phyloP scores from a whole-genome alignment of 73 alveolate species.

The Paramecium pentaurelia region DNA sequence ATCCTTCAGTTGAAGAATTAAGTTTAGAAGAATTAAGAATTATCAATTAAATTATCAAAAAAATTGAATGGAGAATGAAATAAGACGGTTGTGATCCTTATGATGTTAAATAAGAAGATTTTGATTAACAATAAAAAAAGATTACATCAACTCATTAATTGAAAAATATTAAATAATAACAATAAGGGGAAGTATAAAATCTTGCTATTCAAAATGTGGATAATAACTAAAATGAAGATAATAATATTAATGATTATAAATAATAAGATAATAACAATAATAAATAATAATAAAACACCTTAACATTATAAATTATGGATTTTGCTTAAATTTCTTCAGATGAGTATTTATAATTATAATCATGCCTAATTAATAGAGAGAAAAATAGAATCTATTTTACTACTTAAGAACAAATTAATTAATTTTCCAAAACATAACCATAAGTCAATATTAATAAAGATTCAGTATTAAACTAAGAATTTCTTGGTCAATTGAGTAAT shows the following conservation, averaged over 20 bases:
- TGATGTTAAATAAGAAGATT: neutral
- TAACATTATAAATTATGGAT: neutral
- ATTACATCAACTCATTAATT: neutral
- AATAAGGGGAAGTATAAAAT: neutral
- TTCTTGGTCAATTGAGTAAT: neutral
- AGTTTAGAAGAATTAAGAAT: neutral
- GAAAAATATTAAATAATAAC: neutral
- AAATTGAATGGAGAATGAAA: slow-evolving; percentile 37
- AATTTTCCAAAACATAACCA: neutral
- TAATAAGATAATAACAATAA: neutral
- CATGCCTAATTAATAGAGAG: slow-evolving; percentile 3
- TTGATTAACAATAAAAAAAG: neutral
- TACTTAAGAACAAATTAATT: neutral
- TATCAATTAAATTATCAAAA: neutral
- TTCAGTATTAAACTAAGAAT: neutral
- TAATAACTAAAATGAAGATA: neutral
- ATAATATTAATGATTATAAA: neutral
- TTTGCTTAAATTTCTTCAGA: neutral
- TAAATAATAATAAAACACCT: neutral
- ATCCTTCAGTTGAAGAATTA: slow-evolving; percentile 29
- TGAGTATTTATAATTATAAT: neutral
- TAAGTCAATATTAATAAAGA: neutral
- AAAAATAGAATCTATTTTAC: neutral
- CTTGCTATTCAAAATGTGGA: neutral
- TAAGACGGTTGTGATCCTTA: neutral